Evolutionary conservation across 257 asterid species (phyloP), one percentile per base, ranked within the genome.

Genomic region (Orobanche coerulescens): DNA sequence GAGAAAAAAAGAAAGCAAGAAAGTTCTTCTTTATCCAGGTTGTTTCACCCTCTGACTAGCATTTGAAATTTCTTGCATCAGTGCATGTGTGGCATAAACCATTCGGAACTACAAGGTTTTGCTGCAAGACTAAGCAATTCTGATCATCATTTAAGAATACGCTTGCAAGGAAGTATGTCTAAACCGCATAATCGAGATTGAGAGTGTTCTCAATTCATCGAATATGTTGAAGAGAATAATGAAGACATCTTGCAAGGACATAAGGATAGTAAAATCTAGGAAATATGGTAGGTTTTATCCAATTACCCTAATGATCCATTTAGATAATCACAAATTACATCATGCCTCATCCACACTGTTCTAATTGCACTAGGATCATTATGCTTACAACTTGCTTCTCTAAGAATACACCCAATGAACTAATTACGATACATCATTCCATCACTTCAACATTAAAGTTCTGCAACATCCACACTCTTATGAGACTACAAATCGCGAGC

Each of bases 131-230:
- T 46, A 46, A 48, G 65, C 44, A 43, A 42, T 19, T 18, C 33
- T 3, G 15, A 36, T 58, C 56, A 39, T 26, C 22, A 26, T 42
- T 42, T 20, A 59, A 51, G 36, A 37, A 5, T 40, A 18, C 5
- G n/a, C 24, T 34, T 39, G 44, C 49, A 47, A 42, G 33, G 55
- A 57, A 51, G 43, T 55, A 14, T 24, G 52, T 39, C 58, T 33
- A 61, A 34, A 66, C 15, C 16, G 15, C 62, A 47, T 18, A 56
- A 48, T 44, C 31, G 58, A 26, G 58, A 54, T 28, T 14, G 58
- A 56, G 57, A 26, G 23, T 34, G n/a, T 26, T 61, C 44, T 25
- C 51, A 64, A 25, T 11, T 18, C 28, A 20, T 54, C 8, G 51
- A 16, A 8, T 55, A 28, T 14, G 42, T n/a, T n/a, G n/a, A n/a